Evolutionary conservation across 106 monocot genomes (phyloP), one percentile per base, ranked within the genome.

Genomic region (Dioscorea alata): DNA sequence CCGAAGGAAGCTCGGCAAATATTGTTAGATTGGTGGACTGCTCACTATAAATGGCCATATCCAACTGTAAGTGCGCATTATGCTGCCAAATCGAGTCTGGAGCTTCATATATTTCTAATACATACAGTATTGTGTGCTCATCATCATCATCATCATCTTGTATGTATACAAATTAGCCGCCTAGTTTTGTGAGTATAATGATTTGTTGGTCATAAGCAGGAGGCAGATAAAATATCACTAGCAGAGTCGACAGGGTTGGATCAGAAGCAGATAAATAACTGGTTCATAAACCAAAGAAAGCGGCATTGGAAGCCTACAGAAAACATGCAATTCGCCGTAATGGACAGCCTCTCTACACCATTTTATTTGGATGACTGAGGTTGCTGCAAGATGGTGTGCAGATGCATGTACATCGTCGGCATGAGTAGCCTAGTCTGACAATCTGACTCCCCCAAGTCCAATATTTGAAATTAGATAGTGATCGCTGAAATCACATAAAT

Each of bases 1-100:
- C 67, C 67, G 4, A 67, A 67, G 15, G 67, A 67, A 13, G 56
- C 69, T 1, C 25, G 69, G 12, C 69, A 33, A 19, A 69, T 7
- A 21, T 49, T 69, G 13, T 56, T 69, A 33, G 69, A 69, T 18
- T 69, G 69, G 69, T 69, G 69, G 69, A 57, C 28, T 34, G 33
- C 53, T 10, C 69, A 69, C 23, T 69, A 69, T 19, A 57, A 57
- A 57, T 69, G 69, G 69, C 69, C 69, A 31, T 69, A 69, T 57
- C 69, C 69, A 32, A 69, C 69, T 0, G 69, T 69, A 56, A 56
- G 66, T 12, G 22, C 59, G 28, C 28, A 28, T 28, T 28, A 28
- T 28, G 28, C 28, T 3, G 28, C 3, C 28, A 28, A 28, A 28
- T 28, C 28, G 28, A 28, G 28, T n/a, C 28, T 28, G 28, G 28